Evolutionary conservation across 306 rosid species (phyloP), one percentile per base, ranked within the genome.

Genomic region (Boehmeria nivea): DNA sequence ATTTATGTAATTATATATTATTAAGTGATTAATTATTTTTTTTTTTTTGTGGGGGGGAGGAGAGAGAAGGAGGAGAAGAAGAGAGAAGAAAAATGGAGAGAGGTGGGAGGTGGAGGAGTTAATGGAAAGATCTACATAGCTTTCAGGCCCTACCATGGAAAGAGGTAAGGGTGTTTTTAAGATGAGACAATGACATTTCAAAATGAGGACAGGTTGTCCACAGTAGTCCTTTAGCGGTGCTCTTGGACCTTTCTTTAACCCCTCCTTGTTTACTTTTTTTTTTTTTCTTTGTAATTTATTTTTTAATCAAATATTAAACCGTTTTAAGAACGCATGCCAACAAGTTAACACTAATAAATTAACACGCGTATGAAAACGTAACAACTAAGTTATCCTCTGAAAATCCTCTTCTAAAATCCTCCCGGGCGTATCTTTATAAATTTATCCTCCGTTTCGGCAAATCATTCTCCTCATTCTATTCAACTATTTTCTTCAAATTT

Each of bases 111-210:
- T 18, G 23, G 67, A 34, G 57, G 77, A 76, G 81, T 76, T 37
- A 75, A 81, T 76, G 66, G 87, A 81, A 79, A 83, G 83, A 83
- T 83, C 91, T 78, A 73, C 83, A 78, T 73, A 80, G 82, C 83
- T 80, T 73, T 77, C 76, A 68, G 94, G 91, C 49, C 81, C 94
- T 89, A 52, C 12, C 43, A 55, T 51, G 57, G 78, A 49, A 44
- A 20, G 52, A 38, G 34, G 79, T 51, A 36, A 76, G 60, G 74
- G 51, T 69, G 45, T 66, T 66, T 77, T 81, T 74, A 81, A 86
- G 77, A 72, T 64, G 71, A 69, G 95, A 91, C 58, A 87, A 65
- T 46, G 96, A 87, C 99, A 46, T 76, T 61, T 80, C 94, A 44
- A 60, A 40, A 72, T 50, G 60, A 56, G 18, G 85, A 84, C 95